A percentile compares a stretch with the other conserved stretches of the same genome.
These are phyloP conservation scores for Corynespora cassiicola DNA, from an alignment of 2,329 filamentous ascomycete species.

Conservation along the genomic window DNA sequence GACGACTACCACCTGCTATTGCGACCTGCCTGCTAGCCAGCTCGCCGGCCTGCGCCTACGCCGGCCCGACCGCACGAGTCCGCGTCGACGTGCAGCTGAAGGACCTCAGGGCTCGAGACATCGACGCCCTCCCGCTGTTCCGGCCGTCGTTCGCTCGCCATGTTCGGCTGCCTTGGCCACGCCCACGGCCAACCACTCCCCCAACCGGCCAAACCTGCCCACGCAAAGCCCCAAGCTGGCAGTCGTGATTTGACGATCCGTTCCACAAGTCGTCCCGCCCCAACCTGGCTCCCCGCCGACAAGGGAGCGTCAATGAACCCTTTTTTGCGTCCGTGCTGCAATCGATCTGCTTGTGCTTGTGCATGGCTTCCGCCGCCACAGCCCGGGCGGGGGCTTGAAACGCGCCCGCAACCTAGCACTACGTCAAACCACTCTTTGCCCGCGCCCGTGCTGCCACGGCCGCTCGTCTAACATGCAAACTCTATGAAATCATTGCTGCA, in stretches of 20 bases:
- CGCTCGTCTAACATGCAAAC: too few relatives aligned
- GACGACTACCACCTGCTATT: too few relatives aligned
- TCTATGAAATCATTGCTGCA: too few relatives aligned
- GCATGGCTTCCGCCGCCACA: background rate
- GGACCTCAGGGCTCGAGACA: background rate
- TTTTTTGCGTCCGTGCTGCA: conserved; percentile 37
- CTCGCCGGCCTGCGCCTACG: too few relatives aligned
- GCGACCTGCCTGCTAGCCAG: too few relatives aligned
- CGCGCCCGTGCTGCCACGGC: too few relatives aligned
- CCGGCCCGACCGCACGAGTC: too few relatives aligned
- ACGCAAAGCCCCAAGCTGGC: background rate
- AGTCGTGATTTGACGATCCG: conserved; percentile 35
- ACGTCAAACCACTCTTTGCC: conserved; percentile 12
- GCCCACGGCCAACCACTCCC: too few relatives aligned
- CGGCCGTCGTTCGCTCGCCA: too few relatives aligned
- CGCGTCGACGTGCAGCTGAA: too few relatives aligned
- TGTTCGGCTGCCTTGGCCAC: too few relatives aligned
- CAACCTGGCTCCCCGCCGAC: conserved; percentile 37
- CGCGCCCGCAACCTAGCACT: conserved; percentile 25
- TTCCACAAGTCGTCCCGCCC: conserved; percentile 45
- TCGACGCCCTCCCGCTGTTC: background rate
- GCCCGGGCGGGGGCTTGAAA: background rate
- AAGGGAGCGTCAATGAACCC: conserved; percentile 29
- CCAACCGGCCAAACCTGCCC: too few relatives aligned
- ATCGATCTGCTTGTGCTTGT: conserved; percentile 39